Evolutionary conservation across 139 green algal species (phyloP).

Genomic region (Dunaliella sp.): DNA sequence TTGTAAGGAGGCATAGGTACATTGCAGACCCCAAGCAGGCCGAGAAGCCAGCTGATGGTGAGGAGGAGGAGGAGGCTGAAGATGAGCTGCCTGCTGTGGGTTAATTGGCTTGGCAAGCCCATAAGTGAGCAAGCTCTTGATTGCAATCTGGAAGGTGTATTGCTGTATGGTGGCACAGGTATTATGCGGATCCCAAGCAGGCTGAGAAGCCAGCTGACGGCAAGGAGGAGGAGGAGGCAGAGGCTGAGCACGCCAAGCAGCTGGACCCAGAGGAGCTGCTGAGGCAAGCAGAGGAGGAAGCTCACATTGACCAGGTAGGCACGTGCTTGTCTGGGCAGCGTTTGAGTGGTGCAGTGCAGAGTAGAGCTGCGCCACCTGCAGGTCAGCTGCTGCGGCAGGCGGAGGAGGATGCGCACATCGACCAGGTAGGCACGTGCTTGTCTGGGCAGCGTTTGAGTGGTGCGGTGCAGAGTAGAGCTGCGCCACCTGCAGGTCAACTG

Average conservation of each 20-base stretch:
- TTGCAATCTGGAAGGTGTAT: no score
- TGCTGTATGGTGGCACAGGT: no score
- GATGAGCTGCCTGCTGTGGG: no score
- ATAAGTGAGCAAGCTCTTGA: no score
- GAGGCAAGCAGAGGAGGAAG: constrained; percentile 71
- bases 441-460: not conserved
- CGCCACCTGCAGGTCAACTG: no score
- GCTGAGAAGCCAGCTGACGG: constrained; percentile 8
- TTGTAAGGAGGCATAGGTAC: no score
- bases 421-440: constrained; percentile 32
- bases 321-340: not conserved
- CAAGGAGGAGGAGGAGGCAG: constrained; percentile 9
- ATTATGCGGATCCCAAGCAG: constrained; percentile 33
- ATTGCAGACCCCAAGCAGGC: constrained; percentile 33
- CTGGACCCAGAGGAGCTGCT: constrained; percentile 69
- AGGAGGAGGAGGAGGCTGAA: constrained; percentile 7
- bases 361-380: not conserved
- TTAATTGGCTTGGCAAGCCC: no score
- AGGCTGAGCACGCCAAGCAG: constrained; percentile 7
- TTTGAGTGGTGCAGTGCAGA: not conserved
- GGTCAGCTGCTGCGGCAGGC: constrained; percentile 73
- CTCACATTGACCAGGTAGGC: constrained; percentile 51
- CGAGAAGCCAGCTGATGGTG: constrained; percentile 1
- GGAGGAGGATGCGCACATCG: constrained; percentile 67
- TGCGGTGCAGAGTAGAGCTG: not conserved